Conservation (phyloP, 257 asterid species). For the Striga asiatica region DNA sequence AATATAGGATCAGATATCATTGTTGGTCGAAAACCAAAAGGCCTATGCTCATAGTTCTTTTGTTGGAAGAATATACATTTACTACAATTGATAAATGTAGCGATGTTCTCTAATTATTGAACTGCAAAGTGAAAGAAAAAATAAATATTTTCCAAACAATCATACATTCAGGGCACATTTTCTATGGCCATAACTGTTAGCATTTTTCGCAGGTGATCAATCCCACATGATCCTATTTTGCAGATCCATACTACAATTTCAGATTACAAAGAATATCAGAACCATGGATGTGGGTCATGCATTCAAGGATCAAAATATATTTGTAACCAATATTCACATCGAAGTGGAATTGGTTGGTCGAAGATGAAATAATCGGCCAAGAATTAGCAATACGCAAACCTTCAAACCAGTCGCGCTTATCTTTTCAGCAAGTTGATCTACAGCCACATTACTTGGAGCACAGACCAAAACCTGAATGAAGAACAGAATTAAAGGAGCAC, state of each 20-base stretch:
- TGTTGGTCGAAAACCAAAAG: too few relatives aligned
- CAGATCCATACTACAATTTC: neutral
- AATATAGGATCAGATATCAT: too few relatives aligned
- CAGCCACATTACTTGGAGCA: conserved; percentile 99
- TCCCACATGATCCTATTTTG: neutral
- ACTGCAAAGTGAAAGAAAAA: neutral
- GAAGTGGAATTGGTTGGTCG: neutral
- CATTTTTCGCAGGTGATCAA: neutral
- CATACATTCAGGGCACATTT: neutral
- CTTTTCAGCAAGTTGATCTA: conserved; percentile 97
- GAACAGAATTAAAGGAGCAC: conserved; percentile 12
- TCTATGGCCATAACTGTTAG: neutral
- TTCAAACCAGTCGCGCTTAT: conserved; percentile 96
- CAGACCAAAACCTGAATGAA: conserved; percentile 83
- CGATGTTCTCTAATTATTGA: neutral
- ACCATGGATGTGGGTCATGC: neutral
- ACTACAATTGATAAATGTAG: neutral
- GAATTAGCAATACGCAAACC: conserved; percentile 36
- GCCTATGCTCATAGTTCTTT: neutral
- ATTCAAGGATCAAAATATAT: neutral
- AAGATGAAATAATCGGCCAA: conserved; percentile 3
- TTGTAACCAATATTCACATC: neutral
- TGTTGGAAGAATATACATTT: neutral
- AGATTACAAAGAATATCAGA: neutral
- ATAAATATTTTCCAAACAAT: neutral